A percentile compares a stretch with the other conserved stretches of the same genome.
Conservation (phyloP, 805 yeast genomes). For the Ogataea parapolymorpha region DNA sequence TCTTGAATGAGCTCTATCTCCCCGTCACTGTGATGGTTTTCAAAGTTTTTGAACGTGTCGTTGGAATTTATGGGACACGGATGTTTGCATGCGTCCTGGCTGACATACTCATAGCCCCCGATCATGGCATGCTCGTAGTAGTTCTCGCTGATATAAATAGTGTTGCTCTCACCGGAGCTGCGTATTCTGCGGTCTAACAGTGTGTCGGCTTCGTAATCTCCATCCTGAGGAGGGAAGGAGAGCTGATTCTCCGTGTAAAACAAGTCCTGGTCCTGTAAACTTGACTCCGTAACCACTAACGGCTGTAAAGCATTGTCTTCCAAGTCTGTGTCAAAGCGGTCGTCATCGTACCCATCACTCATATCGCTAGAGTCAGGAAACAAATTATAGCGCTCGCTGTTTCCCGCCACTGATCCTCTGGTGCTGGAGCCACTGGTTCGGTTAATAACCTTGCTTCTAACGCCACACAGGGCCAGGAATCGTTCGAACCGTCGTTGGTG, state of each 20-base stretch:
- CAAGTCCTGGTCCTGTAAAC: conserved; percentile 16
- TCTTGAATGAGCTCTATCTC: conserved; percentile 16
- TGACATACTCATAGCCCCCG: conserved; percentile 12
- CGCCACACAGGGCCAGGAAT: conserved; percentile 23
- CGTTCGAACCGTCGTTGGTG: conserved; percentile 28
- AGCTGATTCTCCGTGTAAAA: conserved; percentile 16
- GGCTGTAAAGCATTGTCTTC: conserved; percentile 11
- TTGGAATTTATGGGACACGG: conserved; percentile 31
- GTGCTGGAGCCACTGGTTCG: not conserved
- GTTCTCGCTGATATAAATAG: conserved; percentile 17
- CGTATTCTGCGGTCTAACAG: not conserved
- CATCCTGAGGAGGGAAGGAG: conserved; percentile 19
- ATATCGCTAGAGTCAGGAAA: conserved; percentile 21
- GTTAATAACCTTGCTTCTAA: conserved; percentile 15
- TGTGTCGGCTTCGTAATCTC: conserved; percentile 8
- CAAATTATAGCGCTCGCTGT: conserved; percentile 17
- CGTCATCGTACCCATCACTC: conserved; percentile 13
- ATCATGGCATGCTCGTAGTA: conserved; percentile 15
- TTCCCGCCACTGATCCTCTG: conserved; percentile 4
- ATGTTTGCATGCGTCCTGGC: conserved; percentile 2
- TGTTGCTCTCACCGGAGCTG: conserved; percentile 8
- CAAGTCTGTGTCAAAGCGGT: conserved; percentile 4
- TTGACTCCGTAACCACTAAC: conserved; percentile 8
- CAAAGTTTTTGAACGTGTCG: conserved; percentile 34
- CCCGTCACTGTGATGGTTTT: conserved; percentile 23